Evolutionary conservation across 306 rosid species (phyloP), one percentile per base, ranked within the genome.

Genomic region (Dryas alaskensis): DNA sequence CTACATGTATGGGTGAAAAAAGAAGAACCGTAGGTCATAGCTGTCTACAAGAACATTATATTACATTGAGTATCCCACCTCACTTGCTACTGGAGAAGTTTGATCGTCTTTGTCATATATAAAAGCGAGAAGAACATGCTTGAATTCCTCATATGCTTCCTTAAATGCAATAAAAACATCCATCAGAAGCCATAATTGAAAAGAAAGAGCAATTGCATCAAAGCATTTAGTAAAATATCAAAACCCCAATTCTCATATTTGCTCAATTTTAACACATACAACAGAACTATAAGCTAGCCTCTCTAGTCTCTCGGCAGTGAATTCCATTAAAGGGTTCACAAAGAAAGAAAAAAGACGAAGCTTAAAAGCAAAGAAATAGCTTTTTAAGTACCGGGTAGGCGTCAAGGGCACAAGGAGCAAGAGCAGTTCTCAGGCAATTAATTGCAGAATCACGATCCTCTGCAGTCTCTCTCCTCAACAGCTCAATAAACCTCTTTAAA

Each of bases 111-210:
- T 92, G 81, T 95, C 96, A 77, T 95, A 95, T 55, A 95, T 87
- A 80, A 95, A 88, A 43, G 99, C 96, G 57, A 95, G 99, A 50
- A 95, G 84, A 62, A 95, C 92, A 70, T 95, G 99, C 88, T 95
- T 95, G 89, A 95, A 95, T 82, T 95, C 99, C 93, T 87, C 98
- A 45, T 95, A 95, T 72, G 99, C 99, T 89, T 95, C 99, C 99
- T 95, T 88, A 73, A 90, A 73, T 58, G 75, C 79, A 84, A 80
- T 73, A 83, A 63, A 77, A 53, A 70, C 73, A 73, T 86, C 79
- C 47, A 60, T 82, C 83, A 89, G 73, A 77, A 81, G 60, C 67
- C 53, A 74, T 40, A 54, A n/a, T 12, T 48, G 8, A 46, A 61
- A 9, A 64, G 46, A 74, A 49, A 68, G 19, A 69, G 17, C 45